phyloP scores from a whole-genome alignment of 1,284 basidiomycete genomes.

The Malassezia sp. region DNA sequence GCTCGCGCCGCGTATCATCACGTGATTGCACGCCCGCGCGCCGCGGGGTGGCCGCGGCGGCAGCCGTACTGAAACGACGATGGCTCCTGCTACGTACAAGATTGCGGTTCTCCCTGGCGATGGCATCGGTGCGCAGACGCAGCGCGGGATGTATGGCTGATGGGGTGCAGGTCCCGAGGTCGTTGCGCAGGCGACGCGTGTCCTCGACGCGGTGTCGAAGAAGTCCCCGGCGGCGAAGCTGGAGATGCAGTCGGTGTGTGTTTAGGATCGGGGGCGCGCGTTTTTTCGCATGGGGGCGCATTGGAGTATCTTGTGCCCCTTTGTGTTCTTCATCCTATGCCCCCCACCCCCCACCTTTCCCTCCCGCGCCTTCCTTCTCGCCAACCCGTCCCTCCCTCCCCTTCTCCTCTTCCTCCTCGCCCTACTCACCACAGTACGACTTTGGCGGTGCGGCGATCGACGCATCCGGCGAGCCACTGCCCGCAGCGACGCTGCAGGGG shows the following conservation, averaged over 20 bases:
- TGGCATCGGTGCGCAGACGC: no score
- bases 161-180: no score
- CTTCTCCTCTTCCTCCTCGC: conserved; percentile 2
- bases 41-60: not conserved
- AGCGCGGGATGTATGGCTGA: no score
- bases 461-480: conserved; percentile 67
- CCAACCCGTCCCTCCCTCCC: not conserved
- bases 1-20: no score
- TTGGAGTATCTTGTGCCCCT: not conserved
- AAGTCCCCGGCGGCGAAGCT: conserved; percentile 58
- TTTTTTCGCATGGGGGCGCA: not conserved
- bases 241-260: conserved; percentile 53
- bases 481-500: conserved; percentile 64
- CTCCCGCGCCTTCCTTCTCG: conserved; percentile 3
- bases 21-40: no score
- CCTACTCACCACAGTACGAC: conserved; percentile 50
- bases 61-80: not conserved
- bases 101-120: conserved; percentile 85
- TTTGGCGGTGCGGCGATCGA: conserved; percentile 95
- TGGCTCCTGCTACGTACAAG: conserved; percentile 47
- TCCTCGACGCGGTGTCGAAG: conserved; percentile 64
- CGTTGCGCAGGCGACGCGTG: conserved; percentile 71
- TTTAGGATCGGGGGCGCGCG: conserved; percentile 4
- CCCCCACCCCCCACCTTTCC: not conserved
- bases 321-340: not conserved